phyloP scores from a whole-genome alignment of 1,284 basidiomycete species.

The Leccinum huronense region DNA sequence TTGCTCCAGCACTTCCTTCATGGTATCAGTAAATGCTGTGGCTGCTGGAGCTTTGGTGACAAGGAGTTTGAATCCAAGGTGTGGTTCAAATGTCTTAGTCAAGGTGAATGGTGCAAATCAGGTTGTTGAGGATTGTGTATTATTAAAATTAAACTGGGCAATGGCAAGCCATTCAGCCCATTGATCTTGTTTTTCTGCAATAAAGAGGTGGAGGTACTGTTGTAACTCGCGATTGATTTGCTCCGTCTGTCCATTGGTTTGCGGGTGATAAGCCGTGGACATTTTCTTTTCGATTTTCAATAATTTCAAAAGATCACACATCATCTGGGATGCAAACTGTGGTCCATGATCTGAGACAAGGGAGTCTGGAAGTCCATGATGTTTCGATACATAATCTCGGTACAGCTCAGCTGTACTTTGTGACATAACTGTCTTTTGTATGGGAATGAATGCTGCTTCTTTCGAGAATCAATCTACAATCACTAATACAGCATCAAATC shows the following conservation, averaged over 20 bases:
- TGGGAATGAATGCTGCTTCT: not conserved
- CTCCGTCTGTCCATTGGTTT: not conserved
- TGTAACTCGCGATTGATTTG: not conserved
- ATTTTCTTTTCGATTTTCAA: not conserved
- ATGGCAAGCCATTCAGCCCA: not conserved
- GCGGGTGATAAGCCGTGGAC: not conserved
- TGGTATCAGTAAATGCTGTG: not conserved
- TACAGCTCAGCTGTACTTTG: not conserved
- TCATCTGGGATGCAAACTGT: not conserved
- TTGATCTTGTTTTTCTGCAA: not conserved
- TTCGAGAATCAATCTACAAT: not conserved
- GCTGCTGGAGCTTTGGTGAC: not conserved
- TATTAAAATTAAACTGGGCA: not conserved
- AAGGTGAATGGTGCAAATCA: not conserved
- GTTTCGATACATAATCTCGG: not conserved
- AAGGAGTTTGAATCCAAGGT: not conserved
- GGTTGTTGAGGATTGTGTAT: not conserved
- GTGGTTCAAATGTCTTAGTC: not conserved
- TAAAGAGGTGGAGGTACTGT: not conserved
- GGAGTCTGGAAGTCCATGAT: not conserved
- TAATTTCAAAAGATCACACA: not conserved
- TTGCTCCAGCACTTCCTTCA: not conserved
- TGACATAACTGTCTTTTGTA: not conserved
- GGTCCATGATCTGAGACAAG: not conserved
- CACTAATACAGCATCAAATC: not conserved